Evolutionary conservation across 1,139 yeast species (phyloP), one percentile per base, ranked within the genome.

Genomic region (Kazachstania sp.): DNA sequence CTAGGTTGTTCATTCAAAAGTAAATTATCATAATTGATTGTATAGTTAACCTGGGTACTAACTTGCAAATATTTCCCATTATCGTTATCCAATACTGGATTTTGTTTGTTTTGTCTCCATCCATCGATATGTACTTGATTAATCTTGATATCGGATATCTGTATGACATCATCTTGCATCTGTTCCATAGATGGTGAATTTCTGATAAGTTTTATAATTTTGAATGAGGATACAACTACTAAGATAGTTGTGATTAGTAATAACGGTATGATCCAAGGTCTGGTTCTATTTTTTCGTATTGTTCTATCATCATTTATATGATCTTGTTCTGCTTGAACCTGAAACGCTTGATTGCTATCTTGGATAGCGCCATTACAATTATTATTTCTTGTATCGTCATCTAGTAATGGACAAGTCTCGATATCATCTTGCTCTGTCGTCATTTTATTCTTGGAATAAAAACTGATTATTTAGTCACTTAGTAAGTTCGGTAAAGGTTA

Each of bases 91-190:
- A 58, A 44, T 11, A 34, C 40, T 19, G 37, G 36, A 15, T 51
- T 52, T 26, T 37, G 32, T 9, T 47, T 51, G 8, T 47, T 51
- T 35, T 40, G 39, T n/a, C 48, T 57, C 67, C 67, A 63, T 1
- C 66, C 67, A 37, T 61, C 62, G 6, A 62, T 40, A 30, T 53
- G 52, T 13, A 61, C 47, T n/a, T 52, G 51, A 2, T 47, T 43
- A 1, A 63, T 39, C 31, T 58, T 41, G 23, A 56, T 48, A 28
- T 57, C 49, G 2, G 67, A 54, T 13, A 59, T 51, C 6, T 53
- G 46, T 3, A 50, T 12, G 2, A 54, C 42, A 43, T 50, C 50
- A n/a, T 51, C 45, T 41, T 53, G 54, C 3, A 54, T 34, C 13
- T 45, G 49, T 8, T 52, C 51, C 16, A 37, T 20, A 1, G 50